phyloP scores from a whole-genome alignment of 2,329 filamentous ascomycete genomes.

The Dactylellina drechsleri region DNA sequence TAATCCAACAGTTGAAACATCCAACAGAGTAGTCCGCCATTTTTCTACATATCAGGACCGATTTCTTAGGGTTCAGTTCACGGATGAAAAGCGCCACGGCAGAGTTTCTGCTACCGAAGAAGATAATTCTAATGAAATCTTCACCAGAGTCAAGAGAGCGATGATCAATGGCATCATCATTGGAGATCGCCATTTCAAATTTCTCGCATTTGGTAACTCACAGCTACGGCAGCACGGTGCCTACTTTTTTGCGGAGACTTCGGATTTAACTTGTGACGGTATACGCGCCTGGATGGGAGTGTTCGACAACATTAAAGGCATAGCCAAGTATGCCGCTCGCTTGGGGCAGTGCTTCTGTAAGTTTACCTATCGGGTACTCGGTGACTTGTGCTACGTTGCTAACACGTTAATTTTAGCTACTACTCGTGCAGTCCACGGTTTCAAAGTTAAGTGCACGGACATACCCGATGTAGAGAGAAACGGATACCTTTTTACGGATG shows the following conservation, averaged over 20 bases:
- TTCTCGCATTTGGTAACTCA: conserved; percentile 93
- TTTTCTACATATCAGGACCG: conserved; percentile 76
- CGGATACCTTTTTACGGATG: conserved; percentile 83
- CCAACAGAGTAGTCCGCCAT: conserved; percentile 84
- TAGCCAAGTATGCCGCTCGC: conserved; percentile 90
- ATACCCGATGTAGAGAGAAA: conserved; percentile 77
- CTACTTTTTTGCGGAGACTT: conserved; percentile 85
- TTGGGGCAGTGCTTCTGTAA: conserved; percentile 88
- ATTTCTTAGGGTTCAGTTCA: conserved; percentile 89
- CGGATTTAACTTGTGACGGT: conserved; percentile 73
- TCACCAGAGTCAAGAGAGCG: conserved; percentile 76
- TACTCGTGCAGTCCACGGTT: conserved; percentile 76
- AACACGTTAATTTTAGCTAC: conserved; percentile 66
- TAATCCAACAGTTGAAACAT: conserved; percentile 82
- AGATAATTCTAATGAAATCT: conserved; percentile 74
- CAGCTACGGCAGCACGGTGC: conserved; percentile 91
- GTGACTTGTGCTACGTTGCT: neutral
- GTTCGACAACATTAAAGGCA: conserved; percentile 79
- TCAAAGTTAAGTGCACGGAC: conserved; percentile 68
- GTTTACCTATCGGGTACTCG: conserved; percentile 11
- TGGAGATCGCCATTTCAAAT: conserved; percentile 83
- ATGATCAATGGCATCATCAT: conserved; percentile 82
- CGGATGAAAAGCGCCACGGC: conserved; percentile 75
- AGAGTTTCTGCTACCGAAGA: conserved; percentile 69
- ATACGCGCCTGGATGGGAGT: conserved; percentile 89